phyloP scores from a whole-genome alignment of 306 rosid genomes.

The Medicago truncatula region DNA sequence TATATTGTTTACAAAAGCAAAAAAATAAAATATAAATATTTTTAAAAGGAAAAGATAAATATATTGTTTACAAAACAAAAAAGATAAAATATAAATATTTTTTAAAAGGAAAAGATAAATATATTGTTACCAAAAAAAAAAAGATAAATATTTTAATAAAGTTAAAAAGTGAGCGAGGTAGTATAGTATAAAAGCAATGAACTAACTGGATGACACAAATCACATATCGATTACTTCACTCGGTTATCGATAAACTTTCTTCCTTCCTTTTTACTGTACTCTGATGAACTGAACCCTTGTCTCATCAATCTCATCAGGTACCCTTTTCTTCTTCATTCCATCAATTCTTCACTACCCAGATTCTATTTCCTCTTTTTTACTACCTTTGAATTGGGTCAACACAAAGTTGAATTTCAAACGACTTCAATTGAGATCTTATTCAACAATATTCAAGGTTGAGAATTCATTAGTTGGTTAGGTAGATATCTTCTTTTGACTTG shows the following conservation, averaged over 20 bases:
- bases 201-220: background rate
- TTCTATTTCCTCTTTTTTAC: conserved; percentile 28
- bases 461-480: conserved; percentile 31
- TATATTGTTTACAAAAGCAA: too few relatives aligned
- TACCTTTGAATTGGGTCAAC: conserved; percentile 40
- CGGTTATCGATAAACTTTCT: conserved; percentile 4
- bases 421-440: conserved; percentile 31
- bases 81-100: too few relatives aligned
- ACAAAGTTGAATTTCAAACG: conserved; percentile 43
- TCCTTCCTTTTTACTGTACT: conserved; percentile 11
- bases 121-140: too few relatives aligned
- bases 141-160: too few relatives aligned
- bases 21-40: too few relatives aligned
- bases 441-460: conserved; percentile 41
- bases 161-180: background rate
- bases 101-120: too few relatives aligned
- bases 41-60: too few relatives aligned
- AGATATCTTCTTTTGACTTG: background rate
- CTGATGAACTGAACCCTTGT: conserved; percentile 40
- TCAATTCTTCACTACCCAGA: conserved; percentile 41
- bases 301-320: conserved; percentile 46
- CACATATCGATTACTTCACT: background rate
- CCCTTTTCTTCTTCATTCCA: conserved; percentile 30
- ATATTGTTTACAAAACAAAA: too few relatives aligned
- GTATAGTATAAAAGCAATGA: background rate